Base-by-base conservation (phyloP, 2,329 filamentous ascomycete species). In the Lojkania enalia region DNA sequence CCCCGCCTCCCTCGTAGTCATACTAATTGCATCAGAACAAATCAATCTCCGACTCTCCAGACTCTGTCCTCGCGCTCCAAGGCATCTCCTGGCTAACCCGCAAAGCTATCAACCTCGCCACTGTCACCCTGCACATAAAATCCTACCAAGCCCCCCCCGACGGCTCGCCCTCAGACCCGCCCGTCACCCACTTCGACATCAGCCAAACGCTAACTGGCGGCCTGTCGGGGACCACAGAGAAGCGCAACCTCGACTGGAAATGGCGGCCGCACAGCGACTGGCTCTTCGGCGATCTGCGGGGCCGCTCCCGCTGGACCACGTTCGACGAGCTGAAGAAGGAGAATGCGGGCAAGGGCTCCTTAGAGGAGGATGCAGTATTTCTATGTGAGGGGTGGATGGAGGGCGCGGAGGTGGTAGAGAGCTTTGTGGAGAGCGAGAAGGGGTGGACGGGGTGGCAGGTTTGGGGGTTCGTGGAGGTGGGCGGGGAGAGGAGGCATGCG, bases 221-320 rank as follows among this genome's bases (percentile, higher is more conserved):
- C 43, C 75, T 95, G 52, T 81, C 81, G 61, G 84, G 82, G 58
- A 90, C 78, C 14, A 71, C 72, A 14, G 85, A 88, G 64, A 61
- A 71, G 5, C 79, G 85, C 36, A 70, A 63, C 1, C 68, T 86
- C 2, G 77, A 86, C 63, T 83, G 78, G 72, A 66, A 70, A 18
- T 77, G 71, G 42, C 84, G 86, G 57, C 79, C 81, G 51, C 88
- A 91, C 74, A 74, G 73, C 18, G 90, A 96, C 75, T 85, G 84
- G 77, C 80, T 95, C 55, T 96, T 95, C 67, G 90, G 90, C 46
- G 74, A 72, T 43, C 79, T 94, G 51, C 74, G 75, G 39, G 88
- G 86, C 45, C 77, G 76, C 48, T 81, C 78, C 32, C 71, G 74
- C 35, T 83, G 78, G 64, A 58, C 45, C n/a, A 66, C 71, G 25